phyloP scores from a whole-genome alignment of 148 eudicot species.

The Nepenthes gracilis region DNA sequence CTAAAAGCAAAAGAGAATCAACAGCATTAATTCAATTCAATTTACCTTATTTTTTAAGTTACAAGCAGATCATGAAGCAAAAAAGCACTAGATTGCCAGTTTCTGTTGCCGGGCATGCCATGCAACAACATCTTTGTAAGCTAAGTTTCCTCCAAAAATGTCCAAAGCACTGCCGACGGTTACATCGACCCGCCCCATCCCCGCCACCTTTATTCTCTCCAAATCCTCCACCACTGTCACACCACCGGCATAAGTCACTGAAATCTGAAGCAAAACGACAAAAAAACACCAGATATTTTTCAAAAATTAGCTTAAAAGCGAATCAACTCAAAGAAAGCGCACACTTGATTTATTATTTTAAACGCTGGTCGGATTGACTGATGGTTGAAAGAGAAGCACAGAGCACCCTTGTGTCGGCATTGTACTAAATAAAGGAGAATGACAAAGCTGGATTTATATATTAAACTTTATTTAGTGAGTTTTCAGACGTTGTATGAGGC shows the following conservation, averaged over 20 bases:
- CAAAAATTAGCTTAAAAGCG: background rate
- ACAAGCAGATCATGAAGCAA: too few relatives aligned
- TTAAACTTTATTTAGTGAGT: too few relatives aligned
- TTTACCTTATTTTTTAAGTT: too few relatives aligned
- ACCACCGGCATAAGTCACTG: slow-evolving; percentile 98
- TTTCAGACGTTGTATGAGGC: too few relatives aligned
- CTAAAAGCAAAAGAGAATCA: too few relatives aligned
- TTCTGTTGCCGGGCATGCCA: slow-evolving; percentile 41
- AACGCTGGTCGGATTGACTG: too few relatives aligned
- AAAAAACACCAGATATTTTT: background rate
- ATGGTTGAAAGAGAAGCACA: background rate
- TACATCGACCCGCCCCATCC: slow-evolving; percentile 72
- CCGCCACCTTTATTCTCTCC: slow-evolving; percentile 77
- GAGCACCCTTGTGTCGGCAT: too few relatives aligned
- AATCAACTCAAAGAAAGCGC: background rate
- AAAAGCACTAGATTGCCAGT: too few relatives aligned
- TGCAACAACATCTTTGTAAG: slow-evolving; percentile 72
- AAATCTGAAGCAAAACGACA: slow-evolving; percentile 41
- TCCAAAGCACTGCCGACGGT: slow-evolving; percentile 97
- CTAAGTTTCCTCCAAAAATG: slow-evolving; percentile 74
- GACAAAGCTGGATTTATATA: too few relatives aligned
- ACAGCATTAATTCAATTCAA: too few relatives aligned
- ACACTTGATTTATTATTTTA: too few relatives aligned
- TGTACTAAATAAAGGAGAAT: too few relatives aligned
- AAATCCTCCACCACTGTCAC: slow-evolving; percentile 72